Evolutionary conservation across 176 grass and related monocot genomes (phyloP).

Genomic region (Zea mays): DNA sequence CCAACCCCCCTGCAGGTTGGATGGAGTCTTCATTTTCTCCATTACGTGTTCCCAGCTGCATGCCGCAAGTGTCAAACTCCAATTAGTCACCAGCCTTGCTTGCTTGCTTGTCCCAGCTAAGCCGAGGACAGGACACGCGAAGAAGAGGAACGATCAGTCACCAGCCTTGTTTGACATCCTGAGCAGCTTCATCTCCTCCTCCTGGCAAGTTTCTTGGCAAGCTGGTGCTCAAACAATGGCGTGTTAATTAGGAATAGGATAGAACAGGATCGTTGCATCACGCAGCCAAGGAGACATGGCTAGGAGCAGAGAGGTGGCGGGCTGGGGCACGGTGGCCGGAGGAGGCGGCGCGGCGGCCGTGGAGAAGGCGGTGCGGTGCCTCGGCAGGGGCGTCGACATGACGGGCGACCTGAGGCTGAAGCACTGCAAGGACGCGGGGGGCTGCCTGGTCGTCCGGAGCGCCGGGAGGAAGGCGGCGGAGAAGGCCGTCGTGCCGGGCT

Average conservation of each 20-base stretch:
- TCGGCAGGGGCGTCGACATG: conserved; percentile 83
- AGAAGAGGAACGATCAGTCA: background rate
- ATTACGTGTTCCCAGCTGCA: background rate
- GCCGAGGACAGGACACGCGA: too few species aligned
- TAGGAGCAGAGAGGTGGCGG: conserved; percentile 5
- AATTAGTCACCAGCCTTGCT: background rate
- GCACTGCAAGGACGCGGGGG: conserved; percentile 63
- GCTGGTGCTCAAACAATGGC: background rate
- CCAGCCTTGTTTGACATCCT: background rate
- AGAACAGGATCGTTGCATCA: background rate
- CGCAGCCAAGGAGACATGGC: conserved; percentile 8
- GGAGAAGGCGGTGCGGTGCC: conserved; percentile 55
- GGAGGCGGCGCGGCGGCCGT: conserved; percentile 18
- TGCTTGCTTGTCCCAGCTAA: too few species aligned
- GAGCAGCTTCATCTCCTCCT: background rate
- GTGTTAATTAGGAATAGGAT: too few species aligned
- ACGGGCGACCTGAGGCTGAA: conserved; percentile 64
- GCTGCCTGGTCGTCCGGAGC: conserved; percentile 49
- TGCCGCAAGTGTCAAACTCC: conserved; percentile 8
- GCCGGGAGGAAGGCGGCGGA: conserved; percentile 39
- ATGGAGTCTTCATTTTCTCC: too few species aligned
- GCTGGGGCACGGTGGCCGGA: conserved; percentile 29
- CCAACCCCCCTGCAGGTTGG: background rate
- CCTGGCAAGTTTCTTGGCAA: background rate
- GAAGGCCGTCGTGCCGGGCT: conserved; percentile 53